A percentile compares a stretch with the other conserved stretches of the same genome.
Evolutionary conservation across 495 filamentous ascomycete species (phyloP).

Genomic region (Jackrogersella minutella): DNA sequence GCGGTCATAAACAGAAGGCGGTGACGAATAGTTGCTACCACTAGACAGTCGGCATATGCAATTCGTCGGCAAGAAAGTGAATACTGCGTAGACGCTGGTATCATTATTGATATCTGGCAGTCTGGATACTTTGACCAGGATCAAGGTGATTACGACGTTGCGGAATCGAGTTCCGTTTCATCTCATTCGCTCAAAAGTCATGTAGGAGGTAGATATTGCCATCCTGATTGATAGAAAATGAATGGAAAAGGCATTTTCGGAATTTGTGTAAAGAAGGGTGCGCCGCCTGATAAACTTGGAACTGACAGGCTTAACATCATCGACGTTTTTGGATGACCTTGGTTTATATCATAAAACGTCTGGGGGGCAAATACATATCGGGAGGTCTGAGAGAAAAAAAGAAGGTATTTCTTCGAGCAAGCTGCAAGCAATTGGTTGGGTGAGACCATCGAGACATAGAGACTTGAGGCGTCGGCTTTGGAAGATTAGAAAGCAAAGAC

Average conservation of each 20-base stretch:
- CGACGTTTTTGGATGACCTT: constrained; percentile 2
- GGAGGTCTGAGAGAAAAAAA: constrained; percentile 19
- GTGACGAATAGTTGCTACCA: constrained; percentile 23
- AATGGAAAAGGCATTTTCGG: neutral
- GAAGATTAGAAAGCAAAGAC: too few species aligned
- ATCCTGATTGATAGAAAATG: neutral
- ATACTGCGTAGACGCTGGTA: too few species aligned
- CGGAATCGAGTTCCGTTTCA: constrained; percentile 18
- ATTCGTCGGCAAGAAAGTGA: constrained; percentile 20
- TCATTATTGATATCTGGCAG: constrained; percentile 20
- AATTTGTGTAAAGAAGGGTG: too few species aligned
- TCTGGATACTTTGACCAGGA: constrained; percentile 13
- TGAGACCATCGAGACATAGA: constrained; percentile 20
- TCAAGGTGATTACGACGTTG: constrained; percentile 28
- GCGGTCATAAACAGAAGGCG: constrained; percentile 19
- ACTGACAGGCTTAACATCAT: constrained; percentile 20
- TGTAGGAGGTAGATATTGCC: too few species aligned
- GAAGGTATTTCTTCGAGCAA: constrained; percentile 1
- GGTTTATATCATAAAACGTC: constrained; percentile 10
- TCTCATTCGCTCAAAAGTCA: constrained; percentile 15
- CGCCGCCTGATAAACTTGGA: too few species aligned
- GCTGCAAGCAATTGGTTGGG: constrained; percentile 13
- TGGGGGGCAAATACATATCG: too few species aligned
- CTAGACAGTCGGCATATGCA: constrained; percentile 23
- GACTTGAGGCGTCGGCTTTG: constrained; percentile 1